These are phyloP conservation scores for Inga laurina DNA, from an alignment of 306 rosid species.

Conservation along the genomic window DNA sequence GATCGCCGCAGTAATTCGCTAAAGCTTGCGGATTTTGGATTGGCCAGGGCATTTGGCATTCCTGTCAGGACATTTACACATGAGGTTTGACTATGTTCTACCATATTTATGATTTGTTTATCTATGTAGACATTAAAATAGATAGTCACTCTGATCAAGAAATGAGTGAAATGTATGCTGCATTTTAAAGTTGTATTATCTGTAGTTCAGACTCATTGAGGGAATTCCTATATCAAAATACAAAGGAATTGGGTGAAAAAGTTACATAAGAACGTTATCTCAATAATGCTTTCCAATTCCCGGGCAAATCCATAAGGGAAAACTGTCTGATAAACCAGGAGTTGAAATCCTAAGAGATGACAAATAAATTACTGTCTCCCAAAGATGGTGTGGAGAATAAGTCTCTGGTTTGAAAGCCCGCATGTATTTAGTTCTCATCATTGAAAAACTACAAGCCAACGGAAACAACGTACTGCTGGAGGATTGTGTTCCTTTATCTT, in stretches of 20 bases:
- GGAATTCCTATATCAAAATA: background rate
- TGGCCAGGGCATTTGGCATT: conserved; percentile 99
- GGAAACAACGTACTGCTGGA: background rate
- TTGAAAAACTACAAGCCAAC: background rate
- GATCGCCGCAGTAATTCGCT: conserved; percentile 89
- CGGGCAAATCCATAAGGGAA: background rate
- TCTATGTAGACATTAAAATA: conserved; percentile 17
- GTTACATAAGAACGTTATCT: background rate
- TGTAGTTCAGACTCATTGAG: background rate
- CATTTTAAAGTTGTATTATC: conserved; percentile 4
- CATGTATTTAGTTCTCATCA: background rate
- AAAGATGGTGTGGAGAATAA: background rate
- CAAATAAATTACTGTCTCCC: background rate
- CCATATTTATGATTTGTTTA: conserved; percentile 28
- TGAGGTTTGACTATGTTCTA: conserved; percentile 58
- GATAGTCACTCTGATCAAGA: conserved; percentile 16
- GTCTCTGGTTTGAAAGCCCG: background rate
- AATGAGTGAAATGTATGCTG: conserved; percentile 5
- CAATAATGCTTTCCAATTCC: no score
- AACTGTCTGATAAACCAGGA: background rate
- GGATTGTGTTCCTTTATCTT: background rate
- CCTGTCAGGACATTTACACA: conserved; percentile 98
- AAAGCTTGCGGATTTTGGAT: conserved; percentile 99
- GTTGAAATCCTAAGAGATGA: background rate
- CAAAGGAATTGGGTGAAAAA: background rate